Evolutionary conservation across 768 basidiomycete species (phyloP).

Genomic region (Lactarius akahatsu): DNA sequence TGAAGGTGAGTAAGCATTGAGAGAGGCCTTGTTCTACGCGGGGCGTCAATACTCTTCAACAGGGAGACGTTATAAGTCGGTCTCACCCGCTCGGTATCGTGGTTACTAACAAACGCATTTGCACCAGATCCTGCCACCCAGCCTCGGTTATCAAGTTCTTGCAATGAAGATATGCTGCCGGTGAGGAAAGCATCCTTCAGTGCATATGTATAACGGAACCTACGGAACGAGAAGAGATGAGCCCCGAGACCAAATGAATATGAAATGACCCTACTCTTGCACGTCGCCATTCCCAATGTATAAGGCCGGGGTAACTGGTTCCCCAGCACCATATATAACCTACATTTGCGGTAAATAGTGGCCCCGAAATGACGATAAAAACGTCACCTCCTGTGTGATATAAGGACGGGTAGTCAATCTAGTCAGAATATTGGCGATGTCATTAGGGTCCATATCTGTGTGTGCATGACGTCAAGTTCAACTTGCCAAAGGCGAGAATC

Average conservation of each 20-base stretch:
- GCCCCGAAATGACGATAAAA: neutral
- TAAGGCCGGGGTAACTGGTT: slow-evolving; percentile 54
- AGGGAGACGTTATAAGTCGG: neutral
- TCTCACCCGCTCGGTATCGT: slow-evolving; percentile 62
- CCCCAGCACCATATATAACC: slow-evolving; percentile 46
- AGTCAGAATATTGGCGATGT: slow-evolving; percentile 54
- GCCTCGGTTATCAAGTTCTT: slow-evolving; percentile 52
- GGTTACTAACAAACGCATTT: slow-evolving; percentile 67
- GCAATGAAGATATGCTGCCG: slow-evolving; percentile 50
- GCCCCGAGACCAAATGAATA: neutral
- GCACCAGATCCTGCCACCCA: slow-evolving; percentile 56
- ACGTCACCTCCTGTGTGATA: slow-evolving; percentile 56
- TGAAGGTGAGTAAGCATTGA: slow-evolving; percentile 60
- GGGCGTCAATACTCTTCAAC: neutral
- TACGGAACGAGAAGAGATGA: slow-evolving; percentile 10
- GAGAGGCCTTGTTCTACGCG: slow-evolving; percentile 47
- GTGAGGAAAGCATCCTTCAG: slow-evolving; percentile 52
- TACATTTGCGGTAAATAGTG: neutral
- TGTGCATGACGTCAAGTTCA: neutral
- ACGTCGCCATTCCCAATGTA: slow-evolving; percentile 61
- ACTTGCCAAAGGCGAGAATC: neutral
- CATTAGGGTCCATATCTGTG: slow-evolving; percentile 52
- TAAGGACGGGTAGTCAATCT: slow-evolving; percentile 47
- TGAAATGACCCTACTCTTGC: slow-evolving; percentile 48
- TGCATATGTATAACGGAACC: slow-evolving; percentile 59